Evolutionary conservation across 345 rosid genomes (phyloP).

Genomic region (Boechera divaricarpa): DNA sequence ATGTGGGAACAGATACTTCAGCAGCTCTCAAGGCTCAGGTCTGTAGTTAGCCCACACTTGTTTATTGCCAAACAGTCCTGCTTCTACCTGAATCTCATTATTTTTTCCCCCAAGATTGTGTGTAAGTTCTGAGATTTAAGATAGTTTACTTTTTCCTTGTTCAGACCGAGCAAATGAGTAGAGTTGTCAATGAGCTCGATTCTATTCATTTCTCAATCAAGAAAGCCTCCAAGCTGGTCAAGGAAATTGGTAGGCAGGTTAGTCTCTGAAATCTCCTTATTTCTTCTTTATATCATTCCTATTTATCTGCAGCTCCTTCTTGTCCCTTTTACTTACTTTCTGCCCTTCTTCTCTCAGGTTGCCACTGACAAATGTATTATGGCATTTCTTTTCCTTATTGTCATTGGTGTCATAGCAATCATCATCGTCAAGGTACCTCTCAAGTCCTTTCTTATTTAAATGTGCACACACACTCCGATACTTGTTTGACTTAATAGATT

Average conservation of each 20-base stretch:
- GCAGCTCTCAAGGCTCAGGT: slow-evolving; percentile 96
- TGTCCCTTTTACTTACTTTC: slow-evolving; percentile 34
- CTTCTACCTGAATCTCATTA: slow-evolving; percentile 14
- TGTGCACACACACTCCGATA: background rate
- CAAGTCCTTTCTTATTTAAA: slow-evolving; percentile 1
- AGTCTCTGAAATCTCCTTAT: slow-evolving; percentile 47
- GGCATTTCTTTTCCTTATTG: slow-evolving; percentile 83
- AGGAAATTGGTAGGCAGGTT: slow-evolving; percentile 99
- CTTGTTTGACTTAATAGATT: background rate
- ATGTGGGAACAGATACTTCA: slow-evolving; percentile 90
- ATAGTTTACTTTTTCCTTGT: slow-evolving; percentile 34
- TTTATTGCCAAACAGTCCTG: slow-evolving; percentile 13
- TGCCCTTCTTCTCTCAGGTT: slow-evolving; percentile 57
- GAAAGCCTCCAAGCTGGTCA: slow-evolving; percentile 91
- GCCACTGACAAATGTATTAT: slow-evolving; percentile 94
- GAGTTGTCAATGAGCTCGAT: slow-evolving; percentile 95
- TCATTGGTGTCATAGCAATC: slow-evolving; percentile 82
- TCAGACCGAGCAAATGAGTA: slow-evolving; percentile 98
- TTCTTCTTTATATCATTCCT: slow-evolving; percentile 29
- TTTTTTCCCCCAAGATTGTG: background rate
- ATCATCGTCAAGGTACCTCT: slow-evolving; percentile 85
- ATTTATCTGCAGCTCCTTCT: slow-evolving; percentile 1
- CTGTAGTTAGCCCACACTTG: slow-evolving; percentile 31
- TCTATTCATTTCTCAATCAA: slow-evolving; percentile 94
- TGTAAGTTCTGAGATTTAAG: slow-evolving; percentile 25